These are phyloP conservation scores for Pontederia paniculata DNA, from an alignment of 176 grass and related monocot species.

Conservation along the genomic window DNA sequence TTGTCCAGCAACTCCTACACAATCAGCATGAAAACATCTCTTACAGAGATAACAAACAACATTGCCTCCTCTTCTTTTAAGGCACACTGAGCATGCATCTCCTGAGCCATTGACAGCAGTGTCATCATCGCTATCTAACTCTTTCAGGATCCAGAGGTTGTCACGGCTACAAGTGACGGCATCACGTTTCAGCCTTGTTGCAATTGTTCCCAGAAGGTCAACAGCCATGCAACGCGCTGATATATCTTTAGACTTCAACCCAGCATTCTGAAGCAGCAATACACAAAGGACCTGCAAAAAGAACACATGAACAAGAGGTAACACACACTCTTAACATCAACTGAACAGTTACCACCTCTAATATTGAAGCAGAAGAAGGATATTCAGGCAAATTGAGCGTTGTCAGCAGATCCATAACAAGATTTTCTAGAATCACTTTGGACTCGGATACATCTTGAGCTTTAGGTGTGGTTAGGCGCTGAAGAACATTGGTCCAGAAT, in stretches of 20 bases:
- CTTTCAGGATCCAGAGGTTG: slow-evolving; percentile 86
- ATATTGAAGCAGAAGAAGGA: slow-evolving; percentile 88
- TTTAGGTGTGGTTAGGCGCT: slow-evolving; percentile 78
- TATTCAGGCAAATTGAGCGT: slow-evolving; percentile 89
- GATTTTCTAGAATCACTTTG: slow-evolving; percentile 87
- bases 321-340: slow-evolving; percentile 13
- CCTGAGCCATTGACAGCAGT: slow-evolving; percentile 29
- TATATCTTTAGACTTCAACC: slow-evolving; percentile 84
- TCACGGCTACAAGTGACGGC: slow-evolving; percentile 50
- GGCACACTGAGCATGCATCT: slow-evolving; percentile 78
- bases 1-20: slow-evolving; percentile 54
- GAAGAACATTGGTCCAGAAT: slow-evolving; percentile 90
- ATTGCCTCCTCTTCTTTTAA: slow-evolving; percentile 62
- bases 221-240: slow-evolving; percentile 94
- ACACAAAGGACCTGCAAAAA: slow-evolving; percentile 83
- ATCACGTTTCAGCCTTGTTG: slow-evolving; percentile 88
- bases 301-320: slow-evolving; percentile 3
- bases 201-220: slow-evolving; percentile 89
- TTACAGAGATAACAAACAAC: slow-evolving; percentile 60
- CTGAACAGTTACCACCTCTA: slow-evolving; percentile 59
- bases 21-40: slow-evolving; percentile 92
- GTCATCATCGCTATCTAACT: slow-evolving; percentile 36
- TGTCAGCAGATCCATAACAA: slow-evolving; percentile 79
- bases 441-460: slow-evolving; percentile 74
- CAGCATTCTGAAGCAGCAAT: slow-evolving; percentile 92